Base-by-base conservation (phyloP, 169 alveolate species). In the Eimeria tenella region DNA sequence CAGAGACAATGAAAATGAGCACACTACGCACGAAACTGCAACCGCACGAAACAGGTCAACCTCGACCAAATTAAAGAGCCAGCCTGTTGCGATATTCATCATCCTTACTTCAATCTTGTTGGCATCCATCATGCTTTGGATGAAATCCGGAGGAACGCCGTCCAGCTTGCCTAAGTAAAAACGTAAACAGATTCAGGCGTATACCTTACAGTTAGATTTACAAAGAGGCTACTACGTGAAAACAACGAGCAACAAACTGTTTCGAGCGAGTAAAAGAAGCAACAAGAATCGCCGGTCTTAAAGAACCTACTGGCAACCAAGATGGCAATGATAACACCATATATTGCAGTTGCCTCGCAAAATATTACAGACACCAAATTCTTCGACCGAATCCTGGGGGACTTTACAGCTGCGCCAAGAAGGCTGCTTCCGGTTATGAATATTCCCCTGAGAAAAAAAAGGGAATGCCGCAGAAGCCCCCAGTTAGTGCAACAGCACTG, bases 271-370 rank as follows among this genome's bases (percentile, higher is more conserved):
- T 31, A 31, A 31, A 88, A 23, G 65, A n/a, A 50, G n/a, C 11
- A 13, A 19, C 84, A 19, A 65, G 63, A 65, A 5, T 50, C 4
- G 15, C 11, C 3, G 79, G 11, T 31, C 49, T n/a, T 97, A 17
- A 15, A 23, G 19, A 15, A 55, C 89, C 95, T 97, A 93, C 97
- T 97, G 55, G 96, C 90, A 89, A 97, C 96, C 93, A 98, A 96
- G 77, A 98, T 98, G 7, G 99, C 99, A 95, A 98, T 98, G 95
- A 98, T 98, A 71, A 98, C 99, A 49, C 99, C 99, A 88, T 98
- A 98, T 92, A 98, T 99, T 77, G 99, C 99, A 19, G 99, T 99
- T 50, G 99, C 99, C 95, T 99, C 99, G 96, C 99, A 99, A 97
- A 99, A 99, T 95, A 99, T 99, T 83, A 99, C 98, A 77, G 99